Evolutionary conservation across 2,329 filamentous ascomycete species (phyloP), one percentile per base, ranked within the genome.

Genomic region (Aphanoascus verrucosus): DNA sequence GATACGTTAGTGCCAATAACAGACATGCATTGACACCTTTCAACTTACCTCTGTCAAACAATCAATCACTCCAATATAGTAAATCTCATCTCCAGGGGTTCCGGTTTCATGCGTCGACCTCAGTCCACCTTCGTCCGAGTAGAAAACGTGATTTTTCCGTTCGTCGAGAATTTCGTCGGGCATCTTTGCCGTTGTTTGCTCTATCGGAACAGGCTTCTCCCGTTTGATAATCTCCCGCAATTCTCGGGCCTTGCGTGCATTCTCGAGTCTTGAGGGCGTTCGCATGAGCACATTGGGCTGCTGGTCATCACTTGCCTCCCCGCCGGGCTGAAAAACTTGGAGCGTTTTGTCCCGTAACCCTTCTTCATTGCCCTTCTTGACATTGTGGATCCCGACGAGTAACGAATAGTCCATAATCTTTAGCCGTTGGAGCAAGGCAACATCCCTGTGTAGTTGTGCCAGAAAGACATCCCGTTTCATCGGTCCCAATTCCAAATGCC

Each of bases 381-480:
- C 69, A 66, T 98, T 93, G 66, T 98, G 93, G 49, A 97, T 93
- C 48, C 93, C 93, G 52, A 98, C 83, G 37, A 98, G 77, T 57
- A 98, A 80, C 8, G 91, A 97, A 70, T 98, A 98, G 69, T 98
- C 93, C 93, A 98, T 98, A 63, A 98, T 97, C 62, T 94, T 85
- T 42, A 97, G 76, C 62, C 79, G 82, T 70, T 97, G 89, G 56
- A 98, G 73, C 32, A 98, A 75, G 50, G 82, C 81, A 7, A 98
- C 93, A 67, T 98, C 93, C 56, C 80, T 81, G 61, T 89, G 81
- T 64, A 98, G 81, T 70, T 98, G 93, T 63, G 89, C 83, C 45
- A 97, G 77, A 66, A 98, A 98, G 17, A 89, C 73, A 46, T 83
- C 77, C 71, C 91, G 94, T 74, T 96, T 97, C 58, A 84, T 78